phyloP scores from a whole-genome alignment of 2,329 filamentous ascomycete species.

The Fusarium heterosporum region DNA sequence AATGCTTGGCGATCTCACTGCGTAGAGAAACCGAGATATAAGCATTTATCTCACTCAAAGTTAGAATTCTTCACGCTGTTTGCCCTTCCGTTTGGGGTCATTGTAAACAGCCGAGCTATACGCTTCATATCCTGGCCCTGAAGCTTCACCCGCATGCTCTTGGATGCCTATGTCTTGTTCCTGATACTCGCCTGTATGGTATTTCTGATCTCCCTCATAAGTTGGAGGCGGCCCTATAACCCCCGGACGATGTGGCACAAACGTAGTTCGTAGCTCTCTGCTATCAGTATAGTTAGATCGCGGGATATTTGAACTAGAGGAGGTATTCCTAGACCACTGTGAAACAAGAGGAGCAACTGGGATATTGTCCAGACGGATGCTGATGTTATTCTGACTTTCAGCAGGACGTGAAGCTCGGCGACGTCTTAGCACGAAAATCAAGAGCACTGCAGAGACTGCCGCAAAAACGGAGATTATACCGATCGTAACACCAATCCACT shows the following conservation, averaged over 20 bases:
- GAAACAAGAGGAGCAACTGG: neutral
- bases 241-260: neutral
- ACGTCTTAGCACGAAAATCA: neutral
- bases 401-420: neutral
- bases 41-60: neutral
- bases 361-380: neutral
- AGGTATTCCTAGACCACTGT: neutral
- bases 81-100: neutral
- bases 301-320: neutral
- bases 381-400: neutral
- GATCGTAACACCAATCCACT: slow-evolving; percentile 5
- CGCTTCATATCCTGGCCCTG: neutral
- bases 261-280: neutral
- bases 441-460: neutral
- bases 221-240: neutral
- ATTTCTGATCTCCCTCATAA: neutral
- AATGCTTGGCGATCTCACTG: neutral
- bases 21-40: neutral
- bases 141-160: neutral
- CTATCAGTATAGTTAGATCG: neutral
- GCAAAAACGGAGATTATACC: neutral
- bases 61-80: neutral
- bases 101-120: slow-evolving; percentile 4
- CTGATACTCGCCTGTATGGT: neutral
- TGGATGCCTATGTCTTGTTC: slow-evolving; percentile 2